Evolutionary conservation across 164 flowering plant genomes (phyloP), one percentile per base, ranked within the genome.

Genomic region (Echeveria elegans): DNA sequence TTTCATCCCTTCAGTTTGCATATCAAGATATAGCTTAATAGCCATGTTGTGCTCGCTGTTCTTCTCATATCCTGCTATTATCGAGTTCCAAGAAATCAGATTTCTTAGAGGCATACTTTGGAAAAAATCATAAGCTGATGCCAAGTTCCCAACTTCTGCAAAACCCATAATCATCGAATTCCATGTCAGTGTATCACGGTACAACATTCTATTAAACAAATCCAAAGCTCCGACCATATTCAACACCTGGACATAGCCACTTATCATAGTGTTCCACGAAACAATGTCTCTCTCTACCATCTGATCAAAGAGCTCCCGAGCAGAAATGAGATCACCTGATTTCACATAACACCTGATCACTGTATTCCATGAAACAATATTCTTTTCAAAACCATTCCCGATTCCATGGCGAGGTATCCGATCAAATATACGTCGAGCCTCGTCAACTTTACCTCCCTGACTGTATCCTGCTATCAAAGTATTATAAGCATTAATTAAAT

Each of bases 181-280:
- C 70, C 70, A 68, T 26, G 70, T 37, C 24, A 56, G 15, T 6
- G 52, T 58, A 68, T 68, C 70, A 10, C 50, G 70, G 29, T 59
- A 16, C 30, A 47, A 32, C 64, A 68, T 68, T 26, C 41, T 40
- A 9, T n/a, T 43, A 24, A 68, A 68, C 36, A 68, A 37, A 58
- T 58, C 19, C 15, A 30, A 28, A 29, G 64, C 70, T 58, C 30
- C 70, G 38, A 28, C 64, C 70, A 58, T 68, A 59, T 68, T 45
- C 45, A 60, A 38, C 26, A 58, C 40, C 24, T 68, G 64, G 28
- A 53, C 70, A 58, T 68, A 68, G 31, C 64, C 70, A 38, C 64
- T 73, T 26, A 76, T 68, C 67, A 76, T 73, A 11, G 79, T 43
- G 60, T 73, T 73, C 79, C 79, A 76, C 32, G 76, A 73, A 38